Percentiles rank a stretch among this genome's conserved stretches.
Evolutionary conservation across 225 moss, liverwort and hornwort genomes (phyloP).

Genomic region (Straminergon stramineum): DNA sequence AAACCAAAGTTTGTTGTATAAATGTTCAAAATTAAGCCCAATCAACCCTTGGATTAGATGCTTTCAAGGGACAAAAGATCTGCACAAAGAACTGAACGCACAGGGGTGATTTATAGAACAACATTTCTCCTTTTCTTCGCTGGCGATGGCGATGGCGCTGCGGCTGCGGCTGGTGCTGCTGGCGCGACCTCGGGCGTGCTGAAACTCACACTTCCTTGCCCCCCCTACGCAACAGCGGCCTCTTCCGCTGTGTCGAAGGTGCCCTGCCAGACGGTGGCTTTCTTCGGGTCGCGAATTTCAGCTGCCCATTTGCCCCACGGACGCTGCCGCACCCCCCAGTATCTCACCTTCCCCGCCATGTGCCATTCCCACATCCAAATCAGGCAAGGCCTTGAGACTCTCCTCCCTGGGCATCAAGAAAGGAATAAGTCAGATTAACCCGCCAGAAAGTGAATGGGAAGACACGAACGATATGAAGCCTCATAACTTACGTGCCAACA

Average conservation of each 20-base stretch:
- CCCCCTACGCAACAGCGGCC: background rate
- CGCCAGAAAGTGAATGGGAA: background rate
- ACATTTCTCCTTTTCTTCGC: slow-evolving; percentile 14
- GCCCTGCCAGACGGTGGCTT: background rate
- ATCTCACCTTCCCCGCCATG: background rate
- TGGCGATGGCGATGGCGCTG: background rate
- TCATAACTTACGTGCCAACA: background rate
- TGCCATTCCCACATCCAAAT: background rate
- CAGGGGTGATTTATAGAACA: background rate
- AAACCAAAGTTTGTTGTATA: background rate
- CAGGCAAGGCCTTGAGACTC: background rate
- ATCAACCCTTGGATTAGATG: background rate
- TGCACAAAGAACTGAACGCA: background rate
- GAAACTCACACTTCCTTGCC: background rate
- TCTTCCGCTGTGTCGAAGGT: background rate
- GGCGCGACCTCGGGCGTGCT: background rate
- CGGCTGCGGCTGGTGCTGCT: background rate
- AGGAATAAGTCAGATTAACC: background rate
- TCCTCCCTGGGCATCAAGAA: background rate
- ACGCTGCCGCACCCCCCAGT: background rate
- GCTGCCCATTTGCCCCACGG: background rate
- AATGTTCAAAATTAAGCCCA: background rate
- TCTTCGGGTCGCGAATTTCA: background rate
- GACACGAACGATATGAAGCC: background rate
- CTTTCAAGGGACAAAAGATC: no score